Base-by-base conservation (phyloP, 495 filamentous ascomycete species). In the Xylaria grammica region DNA sequence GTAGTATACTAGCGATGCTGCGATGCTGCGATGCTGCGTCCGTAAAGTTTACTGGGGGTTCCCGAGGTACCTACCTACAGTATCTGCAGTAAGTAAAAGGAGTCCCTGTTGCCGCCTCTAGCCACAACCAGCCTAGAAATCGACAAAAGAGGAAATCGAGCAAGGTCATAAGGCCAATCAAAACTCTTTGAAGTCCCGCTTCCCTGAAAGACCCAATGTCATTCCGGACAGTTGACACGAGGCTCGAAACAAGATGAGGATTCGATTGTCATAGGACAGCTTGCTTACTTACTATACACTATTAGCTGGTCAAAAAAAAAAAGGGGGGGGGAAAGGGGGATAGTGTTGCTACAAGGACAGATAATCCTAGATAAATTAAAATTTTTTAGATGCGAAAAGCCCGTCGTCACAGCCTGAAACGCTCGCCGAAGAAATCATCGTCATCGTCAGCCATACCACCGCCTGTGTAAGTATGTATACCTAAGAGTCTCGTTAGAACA, bases 141-240 rank as follows among this genome's bases (percentile, higher is more conserved):
- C n/a, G 53, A 36, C 62, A n/a, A 51, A 64, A 56, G 52, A 51
- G 62, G 62, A 49, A 58, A 58, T 56, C 52, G 53, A 51, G 52
- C 62, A 64, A 29, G 62, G 62, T 10, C 44, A 30, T 57, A 24
- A 15, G 44, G 34, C 62, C 62, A 64, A 64, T 64, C 62, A 58
- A 17, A 17, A 2, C 11, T 19, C n/a, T 19, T 24, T 34, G 7
- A 8, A 10, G 30, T 24, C 19, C 20, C 17, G 9, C 56, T 59
- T 19, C 59, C 40, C 5, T 20, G 30, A 62, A 32, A 17, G 42
- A 49, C 46, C 46, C 59, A 62, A 62, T 59, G 56, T 29, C 27
- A 8, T 48, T 30, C 26, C 34, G 56, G 42, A 10, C 56, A 46
- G 42, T 26, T 42, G 24, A 59, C 56, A 59, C 56, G 56, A 48